Conservation (phyloP, 345 rosid genomes). For the Gossypium sturtianum region DNA sequence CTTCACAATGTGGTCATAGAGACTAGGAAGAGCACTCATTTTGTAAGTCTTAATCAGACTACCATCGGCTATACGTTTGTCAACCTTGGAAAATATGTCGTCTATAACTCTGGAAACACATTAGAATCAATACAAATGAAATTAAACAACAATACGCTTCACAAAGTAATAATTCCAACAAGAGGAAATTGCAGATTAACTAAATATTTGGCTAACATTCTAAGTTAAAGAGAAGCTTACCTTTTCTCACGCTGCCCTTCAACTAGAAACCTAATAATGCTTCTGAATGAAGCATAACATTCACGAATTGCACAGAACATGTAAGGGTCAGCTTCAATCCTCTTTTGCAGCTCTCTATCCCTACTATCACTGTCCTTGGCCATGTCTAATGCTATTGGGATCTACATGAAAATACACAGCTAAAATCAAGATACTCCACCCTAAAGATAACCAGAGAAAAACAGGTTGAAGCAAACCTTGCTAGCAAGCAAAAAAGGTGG, state of each 20-base stretch:
- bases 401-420: conserved; percentile 34
- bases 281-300: conserved; percentile 92
- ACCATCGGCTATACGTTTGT: conserved; percentile 34
- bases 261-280: conserved; percentile 71
- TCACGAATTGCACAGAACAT: conserved; percentile 93
- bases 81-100: conserved; percentile 54
- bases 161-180: conserved; percentile 8
- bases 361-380: conserved; percentile 94
- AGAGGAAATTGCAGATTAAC: not conserved
- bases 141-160: not conserved
- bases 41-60: conserved; percentile 48
- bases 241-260: conserved; percentile 55
- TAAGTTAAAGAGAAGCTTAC: conserved; percentile 42
- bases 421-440: not conserved
- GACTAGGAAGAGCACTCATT: conserved; percentile 90
- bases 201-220: not conserved
- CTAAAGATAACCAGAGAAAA: conserved; percentile 2
- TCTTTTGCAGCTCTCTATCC: conserved; percentile 83
- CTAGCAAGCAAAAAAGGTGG: conserved; percentile 98
- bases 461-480: conserved; percentile 54
- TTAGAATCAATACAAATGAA: not conserved
- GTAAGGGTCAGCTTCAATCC: conserved; percentile 64
- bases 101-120: conserved; percentile 62
- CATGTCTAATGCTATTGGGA: conserved; percentile 98
- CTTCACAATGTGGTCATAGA: conserved; percentile 77